These are phyloP conservation scores for Fusarium aywerte DNA, from an alignment of 2,329 filamentous ascomycete genomes.

Conservation along the genomic window DNA sequence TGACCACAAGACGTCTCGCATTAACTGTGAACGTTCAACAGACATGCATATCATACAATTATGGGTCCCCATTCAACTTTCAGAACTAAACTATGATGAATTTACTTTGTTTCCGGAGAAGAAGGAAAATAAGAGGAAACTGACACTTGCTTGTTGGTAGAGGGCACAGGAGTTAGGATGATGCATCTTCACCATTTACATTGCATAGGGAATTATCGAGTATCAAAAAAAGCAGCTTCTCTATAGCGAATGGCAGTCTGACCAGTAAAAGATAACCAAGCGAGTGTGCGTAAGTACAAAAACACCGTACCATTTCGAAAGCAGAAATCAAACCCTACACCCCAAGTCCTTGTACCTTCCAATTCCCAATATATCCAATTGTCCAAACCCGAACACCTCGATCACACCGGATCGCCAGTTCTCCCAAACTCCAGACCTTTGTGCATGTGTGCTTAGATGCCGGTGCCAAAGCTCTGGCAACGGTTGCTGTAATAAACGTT, in stretches of 20 bases:
- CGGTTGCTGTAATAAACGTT: constrained; percentile 51
- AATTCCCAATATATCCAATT: neutral
- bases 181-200: neutral
- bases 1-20: too few species aligned
- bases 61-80: too few species aligned
- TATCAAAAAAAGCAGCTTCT: constrained; percentile 34
- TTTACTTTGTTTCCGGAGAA: neutral
- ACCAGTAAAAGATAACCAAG: constrained; percentile 21
- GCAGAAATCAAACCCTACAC: neutral
- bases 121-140: neutral
- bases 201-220: neutral
- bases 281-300: constrained; percentile 28
- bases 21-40: too few species aligned
- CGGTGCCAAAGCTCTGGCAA: constrained; percentile 53
- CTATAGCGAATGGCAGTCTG: constrained; percentile 33
- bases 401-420: constrained; percentile 4
- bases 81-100: neutral
- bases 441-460: constrained; percentile 26
- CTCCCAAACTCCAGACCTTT: neutral
- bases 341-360: neutral
- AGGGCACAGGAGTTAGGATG: neutral
- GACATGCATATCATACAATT: too few species aligned
- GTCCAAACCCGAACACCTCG: neutral
- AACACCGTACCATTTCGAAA: constrained; percentile 14
- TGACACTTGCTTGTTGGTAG: too few species aligned